Conservation (phyloP, 371 early-diverging fungal genomes). For the Rhizopus delemar region DNA sequence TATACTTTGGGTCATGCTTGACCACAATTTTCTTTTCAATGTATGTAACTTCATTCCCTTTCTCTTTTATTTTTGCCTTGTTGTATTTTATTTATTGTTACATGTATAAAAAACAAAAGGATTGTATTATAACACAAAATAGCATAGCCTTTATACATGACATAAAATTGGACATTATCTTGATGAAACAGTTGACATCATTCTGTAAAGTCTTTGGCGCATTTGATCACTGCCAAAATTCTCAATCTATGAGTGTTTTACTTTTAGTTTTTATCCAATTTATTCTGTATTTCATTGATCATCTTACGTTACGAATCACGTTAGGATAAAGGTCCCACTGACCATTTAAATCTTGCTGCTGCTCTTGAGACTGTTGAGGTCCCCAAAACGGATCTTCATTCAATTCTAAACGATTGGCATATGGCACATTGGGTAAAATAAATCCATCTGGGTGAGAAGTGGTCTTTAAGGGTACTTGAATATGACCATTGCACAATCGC, state of each 20-base stretch:
- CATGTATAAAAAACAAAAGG: too few relatives aligned
- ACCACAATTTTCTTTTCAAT: neutral
- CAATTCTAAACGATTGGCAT: slow-evolving; percentile 5
- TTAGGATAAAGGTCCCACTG: slow-evolving; percentile 49
- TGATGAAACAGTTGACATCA: slow-evolving; percentile 27
- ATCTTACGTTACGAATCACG: slow-evolving; percentile 42
- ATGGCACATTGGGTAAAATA: slow-evolving; percentile 21
- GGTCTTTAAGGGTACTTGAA: slow-evolving; percentile 23
- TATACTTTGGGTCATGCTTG: neutral
- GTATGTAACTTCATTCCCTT: neutral
- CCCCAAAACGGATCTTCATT: slow-evolving; percentile 21
- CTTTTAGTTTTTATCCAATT: neutral
- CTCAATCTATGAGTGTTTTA: slow-evolving; percentile 32
- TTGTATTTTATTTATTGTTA: too few relatives aligned
- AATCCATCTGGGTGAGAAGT: slow-evolving; percentile 23
- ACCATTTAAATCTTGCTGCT: slow-evolving; percentile 3
- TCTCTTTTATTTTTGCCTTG: neutral
- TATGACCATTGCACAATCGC: slow-evolving; percentile 38
- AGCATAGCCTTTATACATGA: too few relatives aligned
- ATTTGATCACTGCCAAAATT: slow-evolving; percentile 51
- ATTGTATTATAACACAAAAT: too few relatives aligned
- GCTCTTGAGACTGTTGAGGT: slow-evolving; percentile 2
- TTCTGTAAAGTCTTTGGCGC: slow-evolving; percentile 38
- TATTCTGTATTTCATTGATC: slow-evolving; percentile 2
- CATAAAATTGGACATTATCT: neutral